phyloP scores from a whole-genome alignment of 148 eudicot genomes.

The Fagopyrum homotropicum region DNA sequence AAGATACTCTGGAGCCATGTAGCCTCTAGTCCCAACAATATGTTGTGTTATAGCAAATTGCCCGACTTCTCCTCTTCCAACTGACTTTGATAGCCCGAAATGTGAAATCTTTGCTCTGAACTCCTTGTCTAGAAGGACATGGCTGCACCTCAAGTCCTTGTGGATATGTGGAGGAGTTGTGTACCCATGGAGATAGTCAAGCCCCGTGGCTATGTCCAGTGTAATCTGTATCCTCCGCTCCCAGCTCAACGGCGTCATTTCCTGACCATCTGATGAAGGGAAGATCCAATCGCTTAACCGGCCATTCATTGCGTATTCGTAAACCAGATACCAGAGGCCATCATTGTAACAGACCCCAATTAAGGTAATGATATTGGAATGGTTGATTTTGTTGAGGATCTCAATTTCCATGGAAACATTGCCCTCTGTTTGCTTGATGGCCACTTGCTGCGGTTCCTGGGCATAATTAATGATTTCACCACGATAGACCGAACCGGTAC shows the following conservation, averaged over 20 bases:
- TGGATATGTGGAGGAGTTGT: slow-evolving; percentile 66
- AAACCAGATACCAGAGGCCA: slow-evolving; percentile 52
- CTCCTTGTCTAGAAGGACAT: slow-evolving; percentile 39
- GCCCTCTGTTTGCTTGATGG: slow-evolving; percentile 42
- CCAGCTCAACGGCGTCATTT: slow-evolving; percentile 35
- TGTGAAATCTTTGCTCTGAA: slow-evolving; percentile 71
- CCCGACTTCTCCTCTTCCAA: slow-evolving; percentile 29
- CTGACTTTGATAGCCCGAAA: slow-evolving; percentile 46
- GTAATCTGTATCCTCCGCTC: slow-evolving; percentile 51
- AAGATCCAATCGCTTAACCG: slow-evolving; percentile 55
- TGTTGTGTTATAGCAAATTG: slow-evolving; percentile 35
- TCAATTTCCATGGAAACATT: slow-evolving; percentile 51
- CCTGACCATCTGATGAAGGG: not conserved
- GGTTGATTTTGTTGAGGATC: slow-evolving; percentile 55
- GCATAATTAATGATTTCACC: slow-evolving; percentile 36
- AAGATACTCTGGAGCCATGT: slow-evolving; percentile 71
- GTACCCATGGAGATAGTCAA: slow-evolving; percentile 63
- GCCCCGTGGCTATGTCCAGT: slow-evolving; percentile 59
- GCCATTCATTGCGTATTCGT: slow-evolving; percentile 62
- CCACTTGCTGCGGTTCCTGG: slow-evolving; percentile 20
- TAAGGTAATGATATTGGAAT: slow-evolving; percentile 51
- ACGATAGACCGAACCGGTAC: slow-evolving; percentile 39
- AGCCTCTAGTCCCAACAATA: slow-evolving; percentile 45
- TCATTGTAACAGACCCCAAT: slow-evolving; percentile 49
- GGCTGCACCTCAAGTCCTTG: slow-evolving; percentile 54